Evolutionary conservation across 495 filamentous ascomycete species (phyloP).

Genomic region (Schizothecium vesticola): DNA sequence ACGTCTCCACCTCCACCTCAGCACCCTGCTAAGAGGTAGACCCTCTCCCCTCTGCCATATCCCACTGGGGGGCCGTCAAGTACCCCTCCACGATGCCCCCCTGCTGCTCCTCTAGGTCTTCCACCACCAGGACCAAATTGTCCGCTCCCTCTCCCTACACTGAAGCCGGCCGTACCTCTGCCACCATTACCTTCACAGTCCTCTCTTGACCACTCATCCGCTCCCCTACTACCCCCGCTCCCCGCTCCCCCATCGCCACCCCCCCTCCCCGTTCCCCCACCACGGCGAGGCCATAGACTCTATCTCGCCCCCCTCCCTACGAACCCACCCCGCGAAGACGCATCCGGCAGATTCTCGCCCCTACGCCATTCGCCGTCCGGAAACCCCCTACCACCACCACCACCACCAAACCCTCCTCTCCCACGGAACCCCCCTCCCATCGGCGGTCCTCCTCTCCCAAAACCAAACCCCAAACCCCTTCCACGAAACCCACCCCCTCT

Average conservation of each 20-base stretch:
- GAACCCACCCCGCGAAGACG: conserved; percentile 20
- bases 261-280: neutral
- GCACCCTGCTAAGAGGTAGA: too few relatives aligned
- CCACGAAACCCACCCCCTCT: conserved; percentile 20
- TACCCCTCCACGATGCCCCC: too few relatives aligned
- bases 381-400: conserved; percentile 32
- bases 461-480: conserved; percentile 43
- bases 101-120: too few relatives aligned
- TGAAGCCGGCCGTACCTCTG: neutral
- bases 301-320: conserved; percentile 30
- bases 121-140: neutral
- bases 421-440: conserved; percentile 3
- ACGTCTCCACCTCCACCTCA: too few relatives aligned
- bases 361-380: conserved; percentile 56
- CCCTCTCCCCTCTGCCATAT: too few relatives aligned
- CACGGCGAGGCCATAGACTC: neutral
- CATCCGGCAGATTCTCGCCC: conserved; percentile 50
- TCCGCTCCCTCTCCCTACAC: neutral
- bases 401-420: conserved; percentile 4
- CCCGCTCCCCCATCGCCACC: neutral
- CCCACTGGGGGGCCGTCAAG: too few relatives aligned
- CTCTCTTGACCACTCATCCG: neutral
- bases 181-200: too few relatives aligned
- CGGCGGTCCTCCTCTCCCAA: conserved; percentile 31
- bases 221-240: neutral